Conservation (phyloP, 1,284 basidiomycete species). For the Sporisorium scitamineum region DNA sequence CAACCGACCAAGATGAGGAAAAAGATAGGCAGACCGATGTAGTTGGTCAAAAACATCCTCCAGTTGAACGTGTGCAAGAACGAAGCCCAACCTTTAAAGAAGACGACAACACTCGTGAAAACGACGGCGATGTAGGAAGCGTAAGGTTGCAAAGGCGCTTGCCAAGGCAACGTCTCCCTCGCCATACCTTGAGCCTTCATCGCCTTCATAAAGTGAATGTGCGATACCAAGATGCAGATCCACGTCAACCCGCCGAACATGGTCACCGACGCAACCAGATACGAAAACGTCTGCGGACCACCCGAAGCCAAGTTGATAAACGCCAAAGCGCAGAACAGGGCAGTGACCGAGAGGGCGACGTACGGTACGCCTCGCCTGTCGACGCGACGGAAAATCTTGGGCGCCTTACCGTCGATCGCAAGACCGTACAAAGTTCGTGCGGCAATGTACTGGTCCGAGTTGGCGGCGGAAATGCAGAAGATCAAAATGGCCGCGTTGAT, state of each 20-base stretch:
- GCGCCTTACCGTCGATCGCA: conserved; percentile 73
- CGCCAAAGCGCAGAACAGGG: conserved; percentile 74
- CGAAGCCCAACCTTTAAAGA: conserved; percentile 73
- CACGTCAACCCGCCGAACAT: conserved; percentile 73
- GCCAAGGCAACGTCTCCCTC: conserved; percentile 76
- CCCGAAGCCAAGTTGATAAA: conserved; percentile 75
- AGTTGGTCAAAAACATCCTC: conserved; percentile 74
- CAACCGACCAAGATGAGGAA: conserved; percentile 55
- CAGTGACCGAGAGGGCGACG: conserved; percentile 73
- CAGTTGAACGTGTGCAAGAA: conserved; percentile 83
- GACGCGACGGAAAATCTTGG: conserved; percentile 72
- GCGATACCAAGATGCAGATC: conserved; percentile 79
- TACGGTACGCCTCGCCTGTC: conserved; percentile 72
- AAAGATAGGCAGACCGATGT: conserved; percentile 61
- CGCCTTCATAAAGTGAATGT: conserved; percentile 82
- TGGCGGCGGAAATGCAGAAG: conserved; percentile 71
- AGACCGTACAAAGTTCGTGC: conserved; percentile 74
- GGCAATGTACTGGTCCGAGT: conserved; percentile 73
- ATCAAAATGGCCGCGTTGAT: conserved; percentile 71
- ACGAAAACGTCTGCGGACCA: conserved; percentile 72
- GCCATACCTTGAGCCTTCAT: conserved; percentile 80
- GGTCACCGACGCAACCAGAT: conserved; percentile 42
- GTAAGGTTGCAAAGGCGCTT: conserved; percentile 54
- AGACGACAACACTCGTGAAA: conserved; percentile 75
- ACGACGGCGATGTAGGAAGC: conserved; percentile 75